These are phyloP conservation scores for Zygosaccharomyces siamensis DNA, from an alignment of 805 yeast species.

Conservation along the genomic window DNA sequence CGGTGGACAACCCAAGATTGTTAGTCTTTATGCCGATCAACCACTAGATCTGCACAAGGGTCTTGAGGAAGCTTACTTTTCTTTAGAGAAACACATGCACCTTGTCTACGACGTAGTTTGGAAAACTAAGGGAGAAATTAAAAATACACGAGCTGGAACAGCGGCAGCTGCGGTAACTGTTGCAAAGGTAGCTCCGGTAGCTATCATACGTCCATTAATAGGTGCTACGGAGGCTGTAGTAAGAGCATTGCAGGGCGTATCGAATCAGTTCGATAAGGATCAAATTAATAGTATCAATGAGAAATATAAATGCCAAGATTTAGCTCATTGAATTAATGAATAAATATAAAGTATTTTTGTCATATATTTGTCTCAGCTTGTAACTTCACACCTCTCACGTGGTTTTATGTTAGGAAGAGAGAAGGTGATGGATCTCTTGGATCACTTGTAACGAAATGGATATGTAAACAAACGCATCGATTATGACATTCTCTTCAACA, in stretches of 20 bases:
- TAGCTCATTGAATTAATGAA: neutral
- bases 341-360: neutral
- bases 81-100: constrained; percentile 62
- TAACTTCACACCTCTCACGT: neutral
- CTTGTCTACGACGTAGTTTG: constrained; percentile 61
- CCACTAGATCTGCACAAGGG: constrained; percentile 73
- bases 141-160: constrained; percentile 40
- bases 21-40: constrained; percentile 80
- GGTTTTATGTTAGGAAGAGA: neutral
- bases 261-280: constrained; percentile 70
- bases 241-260: constrained; percentile 74
- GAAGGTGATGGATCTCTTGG: neutral
- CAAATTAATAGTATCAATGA: constrained; percentile 56
- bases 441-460: neutral
- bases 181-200: constrained; percentile 73
- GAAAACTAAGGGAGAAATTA: constrained; percentile 55
- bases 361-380: neutral
- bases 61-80: constrained; percentile 62
- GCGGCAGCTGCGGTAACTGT: constrained; percentile 63
- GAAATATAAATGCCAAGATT: constrained; percentile 47
- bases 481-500: constrained; percentile 3
- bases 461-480: constrained; percentile 6
- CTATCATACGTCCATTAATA: constrained; percentile 75
- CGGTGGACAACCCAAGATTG: constrained; percentile 34
- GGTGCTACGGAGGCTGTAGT: constrained; percentile 91